Conservation (phyloP, 352 stramenopile species). For the Pythium phragmitis region DNA sequence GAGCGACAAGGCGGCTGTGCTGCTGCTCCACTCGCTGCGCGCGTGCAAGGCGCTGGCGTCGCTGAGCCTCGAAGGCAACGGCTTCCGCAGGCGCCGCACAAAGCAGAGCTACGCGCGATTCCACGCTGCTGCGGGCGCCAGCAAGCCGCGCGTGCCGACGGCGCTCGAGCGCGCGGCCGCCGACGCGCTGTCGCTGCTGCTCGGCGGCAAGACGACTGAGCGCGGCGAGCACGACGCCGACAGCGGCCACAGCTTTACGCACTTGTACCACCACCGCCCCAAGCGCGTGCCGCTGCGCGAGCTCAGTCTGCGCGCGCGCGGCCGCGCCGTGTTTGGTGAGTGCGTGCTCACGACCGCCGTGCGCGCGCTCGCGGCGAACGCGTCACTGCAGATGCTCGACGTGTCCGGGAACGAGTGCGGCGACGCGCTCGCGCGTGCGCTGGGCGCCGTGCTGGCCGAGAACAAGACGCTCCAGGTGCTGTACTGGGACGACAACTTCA, state of each 20-base stretch:
- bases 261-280: slow-evolving; percentile 15
- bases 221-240: slow-evolving; percentile 1
- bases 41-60: slow-evolving; percentile 49
- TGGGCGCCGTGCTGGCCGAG: slow-evolving; percentile 45
- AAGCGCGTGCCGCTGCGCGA: slow-evolving; percentile 45
- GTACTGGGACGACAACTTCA: slow-evolving; percentile 81
- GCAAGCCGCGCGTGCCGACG: background rate
- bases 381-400: slow-evolving; percentile 61
- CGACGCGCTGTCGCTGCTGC: slow-evolving; percentile 22
- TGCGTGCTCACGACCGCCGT: slow-evolving; percentile 48
- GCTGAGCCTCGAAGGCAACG: slow-evolving; percentile 73
- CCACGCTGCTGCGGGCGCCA: slow-evolving; percentile 12
- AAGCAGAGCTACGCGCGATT: slow-evolving; percentile 25
- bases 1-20: slow-evolving; percentile 54
- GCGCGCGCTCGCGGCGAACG: slow-evolving; percentile 39
- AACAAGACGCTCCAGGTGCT: slow-evolving; percentile 64
- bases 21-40: slow-evolving; percentile 61
- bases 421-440: slow-evolving; percentile 46
- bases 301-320: slow-evolving; percentile 53
- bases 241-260: slow-evolving; percentile 19
- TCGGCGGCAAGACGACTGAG: slow-evolving; percentile 18
- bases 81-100: slow-evolving; percentile 40
- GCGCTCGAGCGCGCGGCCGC: slow-evolving; percentile 14
- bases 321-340: slow-evolving; percentile 50
- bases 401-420: slow-evolving; percentile 75